Conservation (phyloP, 31 red algal genomes). For the Asparagopsis taxiformis region DNA sequence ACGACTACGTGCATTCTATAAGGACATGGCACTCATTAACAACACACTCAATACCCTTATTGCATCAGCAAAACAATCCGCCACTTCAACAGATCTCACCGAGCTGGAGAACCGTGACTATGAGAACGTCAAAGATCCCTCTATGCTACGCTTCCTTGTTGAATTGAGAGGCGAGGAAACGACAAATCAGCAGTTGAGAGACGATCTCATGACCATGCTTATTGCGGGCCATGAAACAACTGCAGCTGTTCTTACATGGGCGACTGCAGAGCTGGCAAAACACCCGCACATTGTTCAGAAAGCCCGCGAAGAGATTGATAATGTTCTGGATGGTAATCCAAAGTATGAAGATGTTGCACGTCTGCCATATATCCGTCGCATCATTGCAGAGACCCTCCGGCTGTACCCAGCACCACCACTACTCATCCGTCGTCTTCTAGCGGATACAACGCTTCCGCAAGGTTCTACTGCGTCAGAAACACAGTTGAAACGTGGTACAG, state of each 20-base stretch:
- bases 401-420: conserved; percentile 85
- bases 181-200: conserved; percentile 80
- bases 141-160: conserved; percentile 80
- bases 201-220: conserved; percentile 89
- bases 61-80: conserved; percentile 37
- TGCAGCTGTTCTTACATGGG: conserved; percentile 84
- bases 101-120: conserved; percentile 80
- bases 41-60: conserved; percentile 74
- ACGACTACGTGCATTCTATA: conserved; percentile 69
- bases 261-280: conserved; percentile 68
- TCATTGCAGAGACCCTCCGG: conserved; percentile 76
- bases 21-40: conserved; percentile 82
- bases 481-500: conserved; percentile 57
- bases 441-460: conserved; percentile 59
- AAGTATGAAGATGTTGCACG: conserved; percentile 53
- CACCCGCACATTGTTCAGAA: conserved; percentile 50
- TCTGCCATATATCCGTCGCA: conserved; percentile 44
- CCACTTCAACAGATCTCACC: conserved; percentile 46
- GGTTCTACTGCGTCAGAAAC: conserved; percentile 29
- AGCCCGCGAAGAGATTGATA: conserved; percentile 80
- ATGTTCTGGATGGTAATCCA: conserved; percentile 72
- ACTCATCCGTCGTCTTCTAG: conserved; percentile 80
- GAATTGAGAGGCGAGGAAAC: conserved; percentile 85
- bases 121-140: conserved; percentile 77
- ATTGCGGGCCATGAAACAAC: conserved; percentile 92